A percentile compares a stretch with the other conserved stretches of the same genome.
Evolutionary conservation across 371 early-diverging fungal genomes (phyloP).

Genomic region (Rhizopus arrhizus): DNA sequence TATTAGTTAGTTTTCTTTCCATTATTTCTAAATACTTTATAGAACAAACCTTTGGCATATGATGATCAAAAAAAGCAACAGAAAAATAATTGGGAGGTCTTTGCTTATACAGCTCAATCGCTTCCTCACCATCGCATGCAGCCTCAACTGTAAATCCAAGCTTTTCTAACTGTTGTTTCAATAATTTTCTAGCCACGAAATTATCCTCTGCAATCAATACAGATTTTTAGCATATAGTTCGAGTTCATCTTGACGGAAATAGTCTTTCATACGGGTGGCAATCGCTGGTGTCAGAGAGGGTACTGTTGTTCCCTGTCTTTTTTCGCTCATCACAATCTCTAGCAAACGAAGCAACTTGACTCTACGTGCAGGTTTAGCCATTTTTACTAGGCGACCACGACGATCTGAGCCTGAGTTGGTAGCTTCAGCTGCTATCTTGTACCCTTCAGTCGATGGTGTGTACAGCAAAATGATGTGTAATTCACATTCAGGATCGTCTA

Average conservation of each 20-base stretch:
- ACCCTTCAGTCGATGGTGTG: constrained; percentile 51
- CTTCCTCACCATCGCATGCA: constrained; percentile 55
- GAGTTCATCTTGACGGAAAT: constrained; percentile 39
- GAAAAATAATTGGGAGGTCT: constrained; percentile 40
- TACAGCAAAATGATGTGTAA: constrained; percentile 48
- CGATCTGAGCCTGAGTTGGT: constrained; percentile 45
- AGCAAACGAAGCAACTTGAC: constrained; percentile 48
- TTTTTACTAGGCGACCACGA: constrained; percentile 48
- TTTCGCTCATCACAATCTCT: constrained; percentile 38
- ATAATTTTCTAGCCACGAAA: constrained; percentile 50
- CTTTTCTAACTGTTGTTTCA: constrained; percentile 49
- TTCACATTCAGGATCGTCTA: constrained; percentile 51
- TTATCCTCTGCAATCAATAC: constrained; percentile 57
- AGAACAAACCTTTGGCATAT: constrained; percentile 53
- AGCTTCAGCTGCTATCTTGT: constrained; percentile 47
- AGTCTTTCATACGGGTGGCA: constrained; percentile 37
- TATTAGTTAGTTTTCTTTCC: background rate
- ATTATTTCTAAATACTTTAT: background rate
- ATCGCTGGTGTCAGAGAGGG: constrained; percentile 14
- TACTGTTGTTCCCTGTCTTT: constrained; percentile 15
- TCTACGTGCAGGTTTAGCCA: constrained; percentile 63
- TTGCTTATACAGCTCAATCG: constrained; percentile 40
- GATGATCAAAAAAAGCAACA: constrained; percentile 55
- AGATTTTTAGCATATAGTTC: constrained; percentile 36
- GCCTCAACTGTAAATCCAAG: constrained; percentile 52